Percentiles rank a stretch among this genome's conserved stretches.
phyloP scores from a whole-genome alignment of 805 yeast species.

The Gaillardinia entomophila region DNA sequence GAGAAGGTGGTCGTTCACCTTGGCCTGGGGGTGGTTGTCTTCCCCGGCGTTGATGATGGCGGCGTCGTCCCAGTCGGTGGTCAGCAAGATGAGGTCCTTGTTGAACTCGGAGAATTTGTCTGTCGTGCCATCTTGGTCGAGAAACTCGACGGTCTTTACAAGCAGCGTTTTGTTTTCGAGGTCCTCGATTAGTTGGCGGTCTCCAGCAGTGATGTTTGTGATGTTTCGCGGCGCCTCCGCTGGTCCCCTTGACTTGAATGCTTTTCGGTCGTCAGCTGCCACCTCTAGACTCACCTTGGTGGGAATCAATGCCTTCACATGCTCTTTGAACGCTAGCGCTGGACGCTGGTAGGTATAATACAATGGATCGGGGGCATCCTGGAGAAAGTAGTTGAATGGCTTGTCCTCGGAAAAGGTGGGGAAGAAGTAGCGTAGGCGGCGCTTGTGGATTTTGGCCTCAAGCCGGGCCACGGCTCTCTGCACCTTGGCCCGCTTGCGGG shows the following conservation, averaged over 20 bases:
- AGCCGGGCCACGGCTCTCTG: constrained; percentile 19
- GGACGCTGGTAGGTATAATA: constrained; percentile 51
- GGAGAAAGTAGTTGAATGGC: constrained; percentile 56
- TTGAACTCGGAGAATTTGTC: constrained; percentile 38
- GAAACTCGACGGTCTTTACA: constrained; percentile 14
- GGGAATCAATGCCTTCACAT: constrained; percentile 48
- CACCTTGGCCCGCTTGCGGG: constrained; percentile 23
- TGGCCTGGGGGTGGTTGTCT: constrained; percentile 11
- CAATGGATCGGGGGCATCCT: constrained; percentile 59
- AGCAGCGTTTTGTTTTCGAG: constrained; percentile 14
- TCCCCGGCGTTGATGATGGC: constrained; percentile 48
- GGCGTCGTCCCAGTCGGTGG: constrained; percentile 77
- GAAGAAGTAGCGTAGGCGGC: constrained; percentile 43
- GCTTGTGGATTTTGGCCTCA: constrained; percentile 19
- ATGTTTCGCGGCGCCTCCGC: constrained; percentile 6
- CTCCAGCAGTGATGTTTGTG: constrained; percentile 22
- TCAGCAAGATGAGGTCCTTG: constrained; percentile 56
- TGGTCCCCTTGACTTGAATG: constrained; percentile 34
- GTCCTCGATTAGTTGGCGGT: constrained; percentile 24
- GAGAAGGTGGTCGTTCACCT: constrained; percentile 5
- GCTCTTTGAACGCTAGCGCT: constrained; percentile 24
- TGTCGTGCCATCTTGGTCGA: constrained; percentile 26
- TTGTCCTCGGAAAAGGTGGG: constrained; percentile 57
- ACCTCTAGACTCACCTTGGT: constrained; percentile 55
- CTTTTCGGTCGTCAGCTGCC: constrained; percentile 53